Conservation (phyloP, 371 early-diverging fungal genomes). For the Mortierella sp. region DNA sequence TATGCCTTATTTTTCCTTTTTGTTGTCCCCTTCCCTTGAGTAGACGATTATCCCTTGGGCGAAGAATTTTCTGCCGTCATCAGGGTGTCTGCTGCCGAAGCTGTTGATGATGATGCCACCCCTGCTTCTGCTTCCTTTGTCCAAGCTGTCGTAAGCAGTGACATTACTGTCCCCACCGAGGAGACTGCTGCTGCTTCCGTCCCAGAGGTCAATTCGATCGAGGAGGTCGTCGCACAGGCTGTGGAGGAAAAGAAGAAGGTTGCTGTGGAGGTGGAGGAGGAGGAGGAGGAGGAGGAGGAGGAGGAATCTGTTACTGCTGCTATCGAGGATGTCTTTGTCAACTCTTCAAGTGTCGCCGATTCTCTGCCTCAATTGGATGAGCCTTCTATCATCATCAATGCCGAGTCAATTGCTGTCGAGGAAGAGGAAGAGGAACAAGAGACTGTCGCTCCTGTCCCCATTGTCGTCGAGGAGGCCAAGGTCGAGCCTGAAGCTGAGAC, state of each 20-base stretch:
- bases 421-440: not conserved
- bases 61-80: not conserved
- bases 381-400: not conserved
- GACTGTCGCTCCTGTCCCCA: not conserved
- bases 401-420: not conserved
- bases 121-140: not conserved
- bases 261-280: not conserved
- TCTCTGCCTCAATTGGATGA: not conserved
- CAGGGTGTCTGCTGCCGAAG: not conserved
- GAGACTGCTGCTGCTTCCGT: not conserved
- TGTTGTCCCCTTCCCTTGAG: not conserved
- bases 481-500: not conserved
- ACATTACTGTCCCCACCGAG: not conserved
- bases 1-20: not conserved
- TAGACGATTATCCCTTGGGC: not conserved
- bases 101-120: not conserved
- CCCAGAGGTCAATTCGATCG: not conserved
- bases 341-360: conserved; percentile 12
- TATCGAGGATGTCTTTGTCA: conserved; percentile 9
- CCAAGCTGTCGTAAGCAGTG: conserved; percentile 5
- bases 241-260: not conserved
- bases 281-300: conserved; percentile 4
- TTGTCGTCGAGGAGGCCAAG: not conserved
- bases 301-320: not conserved
- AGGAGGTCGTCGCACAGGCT: not conserved